Evolutionary conservation across 208 protist species (phyloP).

Genomic region (Trypanosoma rangeli): DNA sequence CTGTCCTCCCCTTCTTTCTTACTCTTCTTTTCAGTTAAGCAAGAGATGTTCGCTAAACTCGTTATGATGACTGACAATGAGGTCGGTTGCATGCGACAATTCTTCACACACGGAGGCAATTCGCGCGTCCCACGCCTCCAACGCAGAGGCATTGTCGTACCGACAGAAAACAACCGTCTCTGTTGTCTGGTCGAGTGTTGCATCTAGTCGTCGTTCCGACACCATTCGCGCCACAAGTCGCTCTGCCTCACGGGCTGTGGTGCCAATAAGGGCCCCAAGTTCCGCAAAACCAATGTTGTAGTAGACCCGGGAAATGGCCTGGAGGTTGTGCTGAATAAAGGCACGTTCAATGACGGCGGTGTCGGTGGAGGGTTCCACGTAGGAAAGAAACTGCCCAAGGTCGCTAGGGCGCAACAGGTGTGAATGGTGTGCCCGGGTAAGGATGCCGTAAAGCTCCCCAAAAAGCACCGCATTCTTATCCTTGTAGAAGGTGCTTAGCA

Average conservation of each 20-base stretch:
- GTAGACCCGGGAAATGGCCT: slow-evolving; percentile 88
- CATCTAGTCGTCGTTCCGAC: slow-evolving; percentile 69
- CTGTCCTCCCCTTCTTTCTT: neutral
- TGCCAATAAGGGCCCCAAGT: slow-evolving; percentile 84
- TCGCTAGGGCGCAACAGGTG: slow-evolving; percentile 42
- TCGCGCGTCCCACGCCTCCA: slow-evolving; percentile 37
- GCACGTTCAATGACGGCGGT: slow-evolving; percentile 27
- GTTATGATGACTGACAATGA: slow-evolving; percentile 31
- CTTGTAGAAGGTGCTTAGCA: slow-evolving; percentile 81
- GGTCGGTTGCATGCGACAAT: slow-evolving; percentile 31
- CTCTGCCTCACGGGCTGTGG: slow-evolving; percentile 67
- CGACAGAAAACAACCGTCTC: slow-evolving; percentile 38
- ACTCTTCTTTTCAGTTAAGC: slow-evolving; percentile 13
- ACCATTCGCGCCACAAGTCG: slow-evolving; percentile 91
- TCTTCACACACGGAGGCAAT: slow-evolving; percentile 39
- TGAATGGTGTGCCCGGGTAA: slow-evolving; percentile 69
- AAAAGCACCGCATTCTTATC: slow-evolving; percentile 71
- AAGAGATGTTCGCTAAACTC: slow-evolving; percentile 32
- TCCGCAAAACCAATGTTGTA: slow-evolving; percentile 92
- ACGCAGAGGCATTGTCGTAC: slow-evolving; percentile 22
- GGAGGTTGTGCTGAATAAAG: slow-evolving; percentile 94
- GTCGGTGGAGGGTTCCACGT: slow-evolving; percentile 39
- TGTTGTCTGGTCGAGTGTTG: slow-evolving; percentile 37
- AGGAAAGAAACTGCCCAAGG: slow-evolving; percentile 37
- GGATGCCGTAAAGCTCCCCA: slow-evolving; percentile 55